Evolutionary conservation across 2,329 filamentous ascomycete genomes (phyloP).

Genomic region (Rhynchosporium secalis): DNA sequence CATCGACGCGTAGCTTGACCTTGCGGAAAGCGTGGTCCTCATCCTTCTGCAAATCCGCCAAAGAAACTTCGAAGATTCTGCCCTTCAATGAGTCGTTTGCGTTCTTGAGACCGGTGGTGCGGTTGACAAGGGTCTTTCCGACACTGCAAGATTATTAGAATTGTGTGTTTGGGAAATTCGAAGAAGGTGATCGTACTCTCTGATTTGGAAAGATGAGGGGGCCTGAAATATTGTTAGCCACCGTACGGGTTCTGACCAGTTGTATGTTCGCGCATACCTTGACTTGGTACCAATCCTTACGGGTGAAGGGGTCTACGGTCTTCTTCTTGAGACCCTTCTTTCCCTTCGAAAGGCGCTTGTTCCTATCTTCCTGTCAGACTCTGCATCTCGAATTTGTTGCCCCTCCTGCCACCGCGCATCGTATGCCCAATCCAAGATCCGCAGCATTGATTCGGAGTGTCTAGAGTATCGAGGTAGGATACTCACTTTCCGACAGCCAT

Average conservation of each 20-base stretch:
- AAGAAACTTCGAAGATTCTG: slow-evolving; percentile 97
- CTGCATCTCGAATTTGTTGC: slow-evolving; percentile 23
- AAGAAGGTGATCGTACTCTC: slow-evolving; percentile 68
- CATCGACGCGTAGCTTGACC: slow-evolving; percentile 97
- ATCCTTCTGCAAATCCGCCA: slow-evolving; percentile 99
- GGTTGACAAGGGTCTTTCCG: slow-evolving; percentile 99
- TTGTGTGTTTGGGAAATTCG: slow-evolving; percentile 28
- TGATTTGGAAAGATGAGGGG: slow-evolving; percentile 89
- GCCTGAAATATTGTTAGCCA: slow-evolving; percentile 56
- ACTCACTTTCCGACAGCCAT: slow-evolving; percentile 83
- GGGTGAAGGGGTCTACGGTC: slow-evolving; percentile 93
- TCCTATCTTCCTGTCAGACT: slow-evolving; percentile 56
- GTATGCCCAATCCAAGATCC: slow-evolving; percentile 14
- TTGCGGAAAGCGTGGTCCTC: slow-evolving; percentile 99
- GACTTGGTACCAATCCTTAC: slow-evolving; percentile 99
- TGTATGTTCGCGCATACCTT: slow-evolving; percentile 60
- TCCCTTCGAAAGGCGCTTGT: slow-evolving; percentile 99
- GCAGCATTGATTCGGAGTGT: slow-evolving; percentile 2
- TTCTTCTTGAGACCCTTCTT: slow-evolving; percentile 99
- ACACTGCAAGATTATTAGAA: slow-evolving; percentile 65
- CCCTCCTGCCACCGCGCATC: slow-evolving; percentile 25
- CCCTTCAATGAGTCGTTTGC: slow-evolving; percentile 99
- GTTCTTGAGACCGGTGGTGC: slow-evolving; percentile 99
- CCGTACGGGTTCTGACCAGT: slow-evolving; percentile 12
- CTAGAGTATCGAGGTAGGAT: slow-evolving; percentile 18